A percentile compares a stretch with the other conserved stretches of the same genome.
Conservation (phyloP, 2,329 filamentous ascomycete genomes). For the Fusarium xyrophilum region DNA sequence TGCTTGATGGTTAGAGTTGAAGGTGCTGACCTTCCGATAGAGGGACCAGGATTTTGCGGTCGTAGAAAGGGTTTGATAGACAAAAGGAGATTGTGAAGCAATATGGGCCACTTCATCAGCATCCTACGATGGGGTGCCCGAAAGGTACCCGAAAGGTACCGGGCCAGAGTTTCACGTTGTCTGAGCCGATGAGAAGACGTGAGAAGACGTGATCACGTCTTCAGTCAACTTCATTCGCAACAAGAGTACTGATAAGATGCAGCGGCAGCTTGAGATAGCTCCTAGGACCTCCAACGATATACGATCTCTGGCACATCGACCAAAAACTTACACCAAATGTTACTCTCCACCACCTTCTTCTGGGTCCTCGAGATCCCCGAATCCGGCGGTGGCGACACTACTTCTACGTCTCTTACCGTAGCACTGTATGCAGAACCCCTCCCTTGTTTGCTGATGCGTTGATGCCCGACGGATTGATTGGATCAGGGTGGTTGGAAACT, state of each 20-base stretch:
- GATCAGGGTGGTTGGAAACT: not conserved
- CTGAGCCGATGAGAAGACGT: constrained; percentile 45
- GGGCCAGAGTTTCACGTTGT: constrained; percentile 46
- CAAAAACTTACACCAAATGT: constrained; percentile 46
- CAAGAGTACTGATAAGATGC: fast-evolving
- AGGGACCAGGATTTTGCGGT: constrained; percentile 45
- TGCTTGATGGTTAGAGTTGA: fast-evolving
- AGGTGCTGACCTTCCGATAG: constrained; percentile 8
- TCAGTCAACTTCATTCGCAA: not conserved
- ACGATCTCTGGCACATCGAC: constrained; percentile 46
- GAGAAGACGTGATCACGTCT: constrained; percentile 39
- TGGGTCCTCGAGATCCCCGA: constrained; percentile 44
- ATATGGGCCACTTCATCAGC: constrained; percentile 44
- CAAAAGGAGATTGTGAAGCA: constrained; percentile 42
- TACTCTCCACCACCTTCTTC: constrained; percentile 45
- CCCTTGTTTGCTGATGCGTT: not conserved
- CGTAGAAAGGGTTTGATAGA: constrained; percentile 42
- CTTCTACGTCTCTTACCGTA: constrained; percentile 42
- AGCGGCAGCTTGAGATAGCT: constrained; percentile 42
- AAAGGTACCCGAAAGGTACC: constrained; percentile 43
- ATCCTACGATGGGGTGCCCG: constrained; percentile 45
- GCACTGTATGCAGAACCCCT: no score
- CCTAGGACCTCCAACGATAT: constrained; percentile 37
- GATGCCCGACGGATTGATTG: not conserved
- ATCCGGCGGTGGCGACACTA: constrained; percentile 42